Evolutionary conservation across 1,284 basidiomycete genomes (phyloP).

Genomic region (Fistulinella staudtii): DNA sequence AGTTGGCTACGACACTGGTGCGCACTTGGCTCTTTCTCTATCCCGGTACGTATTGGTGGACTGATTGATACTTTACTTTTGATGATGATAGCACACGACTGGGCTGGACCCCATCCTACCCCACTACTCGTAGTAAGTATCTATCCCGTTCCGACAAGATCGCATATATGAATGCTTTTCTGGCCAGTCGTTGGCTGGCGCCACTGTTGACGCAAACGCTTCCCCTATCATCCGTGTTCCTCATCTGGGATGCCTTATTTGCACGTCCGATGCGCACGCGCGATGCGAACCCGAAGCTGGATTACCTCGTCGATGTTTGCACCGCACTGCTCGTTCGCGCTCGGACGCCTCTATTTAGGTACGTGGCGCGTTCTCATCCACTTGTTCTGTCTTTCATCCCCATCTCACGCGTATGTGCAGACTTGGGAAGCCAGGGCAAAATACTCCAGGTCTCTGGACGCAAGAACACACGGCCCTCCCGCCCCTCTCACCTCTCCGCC

Average conservation of each 20-base stretch:
- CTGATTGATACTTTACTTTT: slow-evolving; percentile 12
- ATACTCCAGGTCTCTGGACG: slow-evolving; percentile 51
- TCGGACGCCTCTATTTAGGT: slow-evolving; percentile 54
- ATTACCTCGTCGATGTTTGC: slow-evolving; percentile 64
- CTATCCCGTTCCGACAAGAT: neutral
- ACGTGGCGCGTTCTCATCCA: slow-evolving; percentile 15
- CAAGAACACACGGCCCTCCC: slow-evolving; percentile 40
- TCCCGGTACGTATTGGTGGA: neutral
- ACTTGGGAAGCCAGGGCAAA: slow-evolving; percentile 46
- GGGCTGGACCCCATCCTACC: slow-evolving; percentile 69
- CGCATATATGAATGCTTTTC: neutral
- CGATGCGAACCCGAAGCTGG: slow-evolving; percentile 56
- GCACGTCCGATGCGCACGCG: slow-evolving; percentile 53
- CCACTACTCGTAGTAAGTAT: slow-evolving; percentile 74
- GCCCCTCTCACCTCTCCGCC: slow-evolving; percentile 44
- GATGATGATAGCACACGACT: slow-evolving; percentile 48
- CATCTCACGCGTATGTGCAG: no score
- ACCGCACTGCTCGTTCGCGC: slow-evolving; percentile 62
- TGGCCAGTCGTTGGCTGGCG: slow-evolving; percentile 68
- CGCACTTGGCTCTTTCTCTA: slow-evolving; percentile 19
- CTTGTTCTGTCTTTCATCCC: no score
- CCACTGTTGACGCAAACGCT: slow-evolving; percentile 68
- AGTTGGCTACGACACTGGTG: slow-evolving; percentile 61
- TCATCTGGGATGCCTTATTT: slow-evolving; percentile 70
- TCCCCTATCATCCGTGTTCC: slow-evolving; percentile 54